Base-by-base conservation (phyloP, 108 stramenopile species). In the Schizochytrium sp. region DNA sequence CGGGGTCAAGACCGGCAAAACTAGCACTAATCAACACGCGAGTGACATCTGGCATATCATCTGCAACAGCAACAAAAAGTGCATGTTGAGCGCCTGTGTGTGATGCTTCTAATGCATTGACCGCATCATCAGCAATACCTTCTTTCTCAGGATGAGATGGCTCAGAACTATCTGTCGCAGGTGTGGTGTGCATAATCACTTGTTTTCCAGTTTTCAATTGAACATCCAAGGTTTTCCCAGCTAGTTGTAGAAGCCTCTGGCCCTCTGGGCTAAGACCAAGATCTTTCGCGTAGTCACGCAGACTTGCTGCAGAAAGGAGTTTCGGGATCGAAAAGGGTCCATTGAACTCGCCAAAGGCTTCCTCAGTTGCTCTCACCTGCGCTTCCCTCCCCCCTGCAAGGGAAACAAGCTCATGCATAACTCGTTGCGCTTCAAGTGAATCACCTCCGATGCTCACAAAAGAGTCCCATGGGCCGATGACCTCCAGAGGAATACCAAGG, bases 351-450 rank as follows among this genome's bases (percentile, higher is more conserved):
- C 64, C 64, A 69, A 83, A 83, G 15, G 53, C 28, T 53, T 83
- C 76, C 40, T 83, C 50, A 2, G 76, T 55, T 1, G 50, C 28
- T 38, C 28, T 46, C 10, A 55, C 28, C 28, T 55, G 50, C 47
- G 76, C 50, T 10, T 83, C 53, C 8, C 2, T 1, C 50, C 53
- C 76, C 2, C 50, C 76, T 0, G 3, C 76, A 10, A 83, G 47
- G 8, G 47, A 55, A 46, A 83, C 53, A 53, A 83, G 76, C 15
- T 83, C 76, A 49, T 83, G 76, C 47, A 38, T 55, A 0, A 49
- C 47, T 2, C 76, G 76, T 42, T 83, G 76, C 47, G 76, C 76
- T n/a, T 83, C 76, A 0, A 83, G 28, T n/a, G 76, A 83, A 42
- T 83, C 76, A 5, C 76, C 76, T 47, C 76, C 76, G 5, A 83